phyloP scores from a whole-genome alignment of 805 yeast species.

The Kregervanrija fluxuum region DNA sequence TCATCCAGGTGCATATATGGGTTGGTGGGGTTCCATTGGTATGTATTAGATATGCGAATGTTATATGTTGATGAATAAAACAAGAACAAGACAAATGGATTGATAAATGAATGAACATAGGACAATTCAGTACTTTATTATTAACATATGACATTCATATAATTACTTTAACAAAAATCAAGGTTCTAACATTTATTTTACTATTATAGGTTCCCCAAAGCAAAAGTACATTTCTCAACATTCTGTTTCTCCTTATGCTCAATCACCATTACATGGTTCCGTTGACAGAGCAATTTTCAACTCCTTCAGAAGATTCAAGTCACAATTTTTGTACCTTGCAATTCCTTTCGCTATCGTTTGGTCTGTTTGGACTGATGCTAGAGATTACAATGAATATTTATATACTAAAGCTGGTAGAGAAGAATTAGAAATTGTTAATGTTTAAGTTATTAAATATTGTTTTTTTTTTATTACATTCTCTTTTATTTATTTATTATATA shows the following conservation, averaged over 20 bases:
- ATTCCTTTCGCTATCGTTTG: slow-evolving; percentile 77
- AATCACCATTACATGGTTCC: slow-evolving; percentile 83
- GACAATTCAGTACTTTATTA: too few species aligned
- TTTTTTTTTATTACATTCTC: not conserved
- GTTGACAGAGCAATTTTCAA: slow-evolving; percentile 84
- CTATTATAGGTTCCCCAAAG: slow-evolving; percentile 50
- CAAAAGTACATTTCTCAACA: slow-evolving; percentile 84
- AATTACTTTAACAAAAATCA: too few species aligned
- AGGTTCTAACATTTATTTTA: not conserved
- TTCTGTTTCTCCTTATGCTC: slow-evolving; percentile 90
- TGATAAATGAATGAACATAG: too few species aligned
- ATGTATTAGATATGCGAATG: slow-evolving; percentile 2
- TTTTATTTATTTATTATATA: not conserved
- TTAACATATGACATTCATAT: too few species aligned
- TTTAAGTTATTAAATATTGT: slow-evolving; percentile 12
- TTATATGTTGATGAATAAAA: too few species aligned
- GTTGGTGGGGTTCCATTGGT: slow-evolving; percentile 96
- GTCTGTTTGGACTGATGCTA: slow-evolving; percentile 80
- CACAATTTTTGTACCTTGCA: slow-evolving; percentile 71
- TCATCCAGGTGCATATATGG: slow-evolving; percentile 75
- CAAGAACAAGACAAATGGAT: too few species aligned
- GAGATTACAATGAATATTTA: slow-evolving; percentile 86
- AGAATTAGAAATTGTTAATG: slow-evolving; percentile 67
- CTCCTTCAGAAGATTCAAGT: slow-evolving; percentile 86
- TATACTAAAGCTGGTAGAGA: slow-evolving; percentile 98